Percentiles rank a stretch among this genome's conserved stretches.
Evolutionary conservation across 805 yeast genomes (phyloP).

Genomic region (Cyberlindnera maritima): DNA sequence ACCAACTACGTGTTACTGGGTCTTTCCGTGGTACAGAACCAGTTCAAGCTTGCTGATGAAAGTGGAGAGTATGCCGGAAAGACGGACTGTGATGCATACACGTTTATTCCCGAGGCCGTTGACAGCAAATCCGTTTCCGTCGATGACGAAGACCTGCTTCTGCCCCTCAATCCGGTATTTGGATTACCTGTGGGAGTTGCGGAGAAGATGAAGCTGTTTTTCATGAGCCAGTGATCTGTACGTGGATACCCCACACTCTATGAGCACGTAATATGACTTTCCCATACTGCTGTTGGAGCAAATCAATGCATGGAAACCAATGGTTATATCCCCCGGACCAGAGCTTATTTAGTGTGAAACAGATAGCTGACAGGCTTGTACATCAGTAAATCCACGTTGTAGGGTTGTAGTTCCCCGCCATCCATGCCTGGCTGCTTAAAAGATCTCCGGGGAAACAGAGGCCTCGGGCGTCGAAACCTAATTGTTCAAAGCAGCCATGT

Average conservation of each 20-base stretch:
- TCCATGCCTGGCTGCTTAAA: too few species aligned
- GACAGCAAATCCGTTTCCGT: constrained; percentile 19
- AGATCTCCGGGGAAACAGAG: too few species aligned
- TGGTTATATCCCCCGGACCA: neutral
- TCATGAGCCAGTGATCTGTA: neutral
- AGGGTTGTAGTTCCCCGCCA: too few species aligned
- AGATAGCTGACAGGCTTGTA: too few species aligned
- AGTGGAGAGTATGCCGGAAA: constrained; percentile 1
- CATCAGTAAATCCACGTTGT: too few species aligned
- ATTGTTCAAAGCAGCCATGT: too few species aligned
- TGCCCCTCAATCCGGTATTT: constrained; percentile 53
- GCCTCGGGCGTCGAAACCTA: too few species aligned
- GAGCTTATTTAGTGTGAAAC: neutral
- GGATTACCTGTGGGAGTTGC: constrained; percentile 50
- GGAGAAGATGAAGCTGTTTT: constrained; percentile 23
- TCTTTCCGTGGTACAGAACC: constrained; percentile 35
- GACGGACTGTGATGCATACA: constrained; percentile 10
- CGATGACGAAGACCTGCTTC: constrained; percentile 21
- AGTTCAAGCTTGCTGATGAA: constrained; percentile 9
- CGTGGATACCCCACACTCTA: neutral
- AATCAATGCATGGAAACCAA: neutral
- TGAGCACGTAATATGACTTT: neutral
- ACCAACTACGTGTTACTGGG: constrained; percentile 85
- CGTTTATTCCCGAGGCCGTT: constrained; percentile 10
- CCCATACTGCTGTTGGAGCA: neutral